Conservation (phyloP, 148 eudicot genomes). For the Dysphania ambrosioides region DNA sequence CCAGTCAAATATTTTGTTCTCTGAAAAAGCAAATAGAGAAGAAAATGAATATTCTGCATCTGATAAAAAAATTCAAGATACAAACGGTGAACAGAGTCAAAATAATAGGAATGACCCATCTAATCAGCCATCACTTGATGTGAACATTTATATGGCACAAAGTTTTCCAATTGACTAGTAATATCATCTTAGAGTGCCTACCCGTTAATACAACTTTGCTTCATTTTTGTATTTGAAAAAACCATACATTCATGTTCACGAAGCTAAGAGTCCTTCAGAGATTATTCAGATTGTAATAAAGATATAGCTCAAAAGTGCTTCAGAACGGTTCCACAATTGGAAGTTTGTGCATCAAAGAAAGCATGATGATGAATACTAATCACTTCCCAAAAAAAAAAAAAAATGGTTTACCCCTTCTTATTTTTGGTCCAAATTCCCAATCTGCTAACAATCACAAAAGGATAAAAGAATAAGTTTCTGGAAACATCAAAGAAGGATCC, state of each 20-base stretch:
- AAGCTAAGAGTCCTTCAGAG: neutral
- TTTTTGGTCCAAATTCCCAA: neutral
- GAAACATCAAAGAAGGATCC: neutral
- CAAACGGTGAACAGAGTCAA: neutral
- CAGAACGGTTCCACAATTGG: neutral
- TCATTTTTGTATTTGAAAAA: neutral
- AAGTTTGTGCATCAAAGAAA: neutral
- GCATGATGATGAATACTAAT: neutral
- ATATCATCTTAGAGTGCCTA: neutral
- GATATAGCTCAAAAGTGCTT: no score
- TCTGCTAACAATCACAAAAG: neutral
- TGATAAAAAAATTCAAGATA: slow-evolving; percentile 2
- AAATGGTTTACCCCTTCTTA: neutral
- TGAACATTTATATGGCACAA: neutral
- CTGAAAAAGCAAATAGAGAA: slow-evolving; percentile 40
- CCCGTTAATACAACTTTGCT: neutral
- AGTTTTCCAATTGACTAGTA: neutral
- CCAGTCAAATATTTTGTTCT: slow-evolving; percentile 47
- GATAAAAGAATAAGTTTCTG: neutral
- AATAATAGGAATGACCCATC: neutral
- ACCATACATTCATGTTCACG: neutral
- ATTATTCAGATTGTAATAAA: no score
- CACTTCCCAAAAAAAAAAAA: neutral
- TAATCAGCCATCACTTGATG: neutral
- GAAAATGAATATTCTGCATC: slow-evolving; percentile 7